Evolutionary conservation across 306 rosid species (phyloP), one percentile per base, ranked within the genome.

Genomic region (Cicer judaicum): DNA sequence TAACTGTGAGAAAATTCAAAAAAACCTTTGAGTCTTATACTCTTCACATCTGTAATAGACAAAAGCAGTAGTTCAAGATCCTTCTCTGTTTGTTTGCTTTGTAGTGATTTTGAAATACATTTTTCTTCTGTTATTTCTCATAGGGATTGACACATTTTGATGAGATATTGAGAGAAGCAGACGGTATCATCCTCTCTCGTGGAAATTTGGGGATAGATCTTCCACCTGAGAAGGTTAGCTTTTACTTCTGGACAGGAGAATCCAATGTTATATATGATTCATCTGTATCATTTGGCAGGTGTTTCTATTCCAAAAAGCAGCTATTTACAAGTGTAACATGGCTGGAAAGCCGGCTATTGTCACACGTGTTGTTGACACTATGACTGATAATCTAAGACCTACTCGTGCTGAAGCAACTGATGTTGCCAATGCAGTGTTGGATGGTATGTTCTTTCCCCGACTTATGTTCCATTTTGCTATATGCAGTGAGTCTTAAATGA

Each of bases 351-450:
- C 98, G 46, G 97, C 93, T 16, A 97, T 93, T 64, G 88, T 93
- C 40, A 93, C 98, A 10, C 98, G 98, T 82, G 97, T 93, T 55
- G 98, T 93, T 48, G 98, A 93, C 63, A 81, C 97, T 70, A 93
- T 93, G 98, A 93, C 98, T 9, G 88, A 91, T 88, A 93, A 93
- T 83, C 85, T 93, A 68, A 84, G 98, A 52, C 98, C 98, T 83
- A 93, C 98, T 74, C 98, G 98, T 79, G 98, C 98, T 42, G 98
- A 93, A 84, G 98, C 98, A 76, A 93, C 98, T 7, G 98, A 93
- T 84, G 97, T 93, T 83, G 98, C 98, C 75, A 93, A 93, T 88
- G 98, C 98, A 40, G 98, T 93, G 42, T 82, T 93, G 84, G 98
- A 93, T 81, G 98, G 98, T 93, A 79, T 24, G 62, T 64, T 10